A percentile compares a stretch with the other conserved stretches of the same genome.
phyloP scores from a whole-genome alignment of 179 eudicot genomes.

The Nepenthes alata region DNA sequence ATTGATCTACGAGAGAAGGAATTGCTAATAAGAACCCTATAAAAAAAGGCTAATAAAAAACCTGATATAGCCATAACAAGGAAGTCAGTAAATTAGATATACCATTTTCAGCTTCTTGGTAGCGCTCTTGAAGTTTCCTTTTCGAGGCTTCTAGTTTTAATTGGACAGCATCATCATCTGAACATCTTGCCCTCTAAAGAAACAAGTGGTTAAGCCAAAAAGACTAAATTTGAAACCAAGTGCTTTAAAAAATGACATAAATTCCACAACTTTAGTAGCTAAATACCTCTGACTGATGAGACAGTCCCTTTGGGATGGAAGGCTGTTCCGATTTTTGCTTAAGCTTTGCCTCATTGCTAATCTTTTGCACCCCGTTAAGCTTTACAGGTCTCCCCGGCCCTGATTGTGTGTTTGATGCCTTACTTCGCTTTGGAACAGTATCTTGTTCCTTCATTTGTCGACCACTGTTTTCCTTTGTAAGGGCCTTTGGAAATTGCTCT shows the following conservation, averaged over 20 bases:
- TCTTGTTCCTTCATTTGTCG: slow-evolving; percentile 25
- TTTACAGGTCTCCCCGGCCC: slow-evolving; percentile 61
- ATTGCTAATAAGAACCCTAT: too few species aligned
- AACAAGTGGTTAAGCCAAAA: too few species aligned
- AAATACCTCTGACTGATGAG: slow-evolving; percentile 41
- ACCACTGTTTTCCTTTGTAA: slow-evolving; percentile 28
- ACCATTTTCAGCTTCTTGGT: slow-evolving; percentile 87
- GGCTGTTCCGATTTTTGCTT: slow-evolving; percentile 35
- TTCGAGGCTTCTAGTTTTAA: slow-evolving; percentile 65
- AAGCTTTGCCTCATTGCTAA: slow-evolving; percentile 22
- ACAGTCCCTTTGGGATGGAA: slow-evolving; percentile 37
- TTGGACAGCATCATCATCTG: slow-evolving; percentile 34
- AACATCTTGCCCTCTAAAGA: slow-evolving; percentile 24
- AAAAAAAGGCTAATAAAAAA: too few species aligned
- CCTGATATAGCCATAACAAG: too few species aligned
- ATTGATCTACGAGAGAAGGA: too few species aligned
- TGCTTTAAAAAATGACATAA: too few species aligned
- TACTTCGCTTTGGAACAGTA: slow-evolving; percentile 31
- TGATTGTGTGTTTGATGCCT: slow-evolving; percentile 35
- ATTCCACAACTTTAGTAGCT: not conserved
- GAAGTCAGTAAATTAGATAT: slow-evolving; percentile 4
- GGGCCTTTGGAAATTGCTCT: slow-evolving; percentile 15
- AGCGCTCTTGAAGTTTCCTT: slow-evolving; percentile 87
- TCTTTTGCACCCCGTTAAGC: slow-evolving; percentile 8
- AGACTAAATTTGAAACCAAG: too few species aligned